Evolutionary conservation across 495 filamentous ascomycete genomes (phyloP).

Genomic region (Talaromyces stipitatus): DNA sequence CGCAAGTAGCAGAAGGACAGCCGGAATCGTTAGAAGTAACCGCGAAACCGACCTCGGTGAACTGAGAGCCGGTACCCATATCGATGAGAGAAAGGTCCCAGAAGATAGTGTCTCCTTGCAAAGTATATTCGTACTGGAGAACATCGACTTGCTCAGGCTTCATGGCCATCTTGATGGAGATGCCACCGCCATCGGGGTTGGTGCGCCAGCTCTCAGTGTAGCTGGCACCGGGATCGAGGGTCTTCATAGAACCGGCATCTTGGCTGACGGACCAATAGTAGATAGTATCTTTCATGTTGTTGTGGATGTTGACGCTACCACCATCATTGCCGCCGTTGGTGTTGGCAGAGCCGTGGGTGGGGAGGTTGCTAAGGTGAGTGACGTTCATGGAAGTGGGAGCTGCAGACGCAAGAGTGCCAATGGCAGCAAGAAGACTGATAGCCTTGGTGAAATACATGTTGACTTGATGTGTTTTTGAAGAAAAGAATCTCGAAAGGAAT

Average conservation of each 20-base stretch:
- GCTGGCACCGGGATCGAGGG: constrained; percentile 22
- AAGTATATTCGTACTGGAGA: constrained; percentile 42
- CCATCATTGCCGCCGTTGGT: constrained; percentile 23
- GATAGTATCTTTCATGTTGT: constrained; percentile 28
- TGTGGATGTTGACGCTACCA: constrained; percentile 25
- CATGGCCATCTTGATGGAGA: constrained; percentile 41
- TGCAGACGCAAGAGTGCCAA: constrained; percentile 30
- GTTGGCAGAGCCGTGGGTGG: constrained; percentile 18
- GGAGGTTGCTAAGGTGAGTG: not conserved
- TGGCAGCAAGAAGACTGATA: constrained; percentile 28
- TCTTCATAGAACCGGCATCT: constrained; percentile 25
- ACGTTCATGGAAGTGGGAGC: constrained; percentile 13
- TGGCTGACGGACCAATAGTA: constrained; percentile 38
- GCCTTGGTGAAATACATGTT: constrained; percentile 40
- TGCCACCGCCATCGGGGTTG: constrained; percentile 37
- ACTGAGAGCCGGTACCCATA: constrained; percentile 27
- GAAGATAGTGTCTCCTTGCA: constrained; percentile 27
- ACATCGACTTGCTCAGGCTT: constrained; percentile 23
- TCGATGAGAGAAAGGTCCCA: constrained; percentile 41
- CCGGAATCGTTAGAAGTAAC: constrained; percentile 24
- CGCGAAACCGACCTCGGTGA: constrained; percentile 36
- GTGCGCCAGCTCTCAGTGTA: constrained; percentile 26
- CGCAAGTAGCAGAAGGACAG: constrained; percentile 34
- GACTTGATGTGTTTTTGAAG: too few species aligned
- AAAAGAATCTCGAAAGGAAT: not conserved